phyloP scores from a whole-genome alignment of 1,284 basidiomycete species.

The Phylloporus sp. region DNA sequence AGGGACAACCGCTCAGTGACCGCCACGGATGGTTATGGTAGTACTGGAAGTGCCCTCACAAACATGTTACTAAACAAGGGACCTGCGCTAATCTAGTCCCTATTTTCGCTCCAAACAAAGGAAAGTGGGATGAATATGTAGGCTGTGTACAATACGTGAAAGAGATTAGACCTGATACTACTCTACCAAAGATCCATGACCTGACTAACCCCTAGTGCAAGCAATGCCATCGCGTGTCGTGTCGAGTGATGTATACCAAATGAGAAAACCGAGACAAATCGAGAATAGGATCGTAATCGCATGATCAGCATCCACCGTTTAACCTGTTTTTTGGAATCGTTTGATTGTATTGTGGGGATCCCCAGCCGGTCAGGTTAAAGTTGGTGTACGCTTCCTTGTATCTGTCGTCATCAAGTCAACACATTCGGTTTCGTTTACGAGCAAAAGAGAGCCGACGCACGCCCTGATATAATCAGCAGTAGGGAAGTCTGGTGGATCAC shows the following conservation, averaged over 20 bases:
- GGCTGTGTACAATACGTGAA: constrained; percentile 30
- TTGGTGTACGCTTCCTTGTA: constrained; percentile 45
- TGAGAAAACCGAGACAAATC: constrained; percentile 5
- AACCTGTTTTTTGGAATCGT: constrained; percentile 42
- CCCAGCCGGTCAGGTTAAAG: constrained; percentile 43
- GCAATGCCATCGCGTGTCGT: background rate
- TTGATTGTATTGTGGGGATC: constrained; percentile 39
- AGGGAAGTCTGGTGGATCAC: constrained; percentile 43
- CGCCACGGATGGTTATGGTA: too few species aligned
- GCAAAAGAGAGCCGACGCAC: constrained; percentile 30
- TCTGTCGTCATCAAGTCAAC: constrained; percentile 20
- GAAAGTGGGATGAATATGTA: constrained; percentile 28
- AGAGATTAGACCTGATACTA: constrained; percentile 25
- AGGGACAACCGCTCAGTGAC: too few species aligned
- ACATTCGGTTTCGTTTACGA: background rate
- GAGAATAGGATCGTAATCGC: constrained; percentile 5
- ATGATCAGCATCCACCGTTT: constrained; percentile 36
- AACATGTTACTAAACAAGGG: too few species aligned
- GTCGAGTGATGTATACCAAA: background rate
- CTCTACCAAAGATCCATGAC: background rate
- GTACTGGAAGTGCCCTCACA: too few species aligned
- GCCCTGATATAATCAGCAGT: constrained; percentile 40
- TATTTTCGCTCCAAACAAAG: constrained; percentile 11
- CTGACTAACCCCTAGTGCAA: background rate
- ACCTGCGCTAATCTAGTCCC: too few species aligned